Conservation (phyloP, 768 basidiomycete genomes). For the Amylocystis lapponica region DNA sequence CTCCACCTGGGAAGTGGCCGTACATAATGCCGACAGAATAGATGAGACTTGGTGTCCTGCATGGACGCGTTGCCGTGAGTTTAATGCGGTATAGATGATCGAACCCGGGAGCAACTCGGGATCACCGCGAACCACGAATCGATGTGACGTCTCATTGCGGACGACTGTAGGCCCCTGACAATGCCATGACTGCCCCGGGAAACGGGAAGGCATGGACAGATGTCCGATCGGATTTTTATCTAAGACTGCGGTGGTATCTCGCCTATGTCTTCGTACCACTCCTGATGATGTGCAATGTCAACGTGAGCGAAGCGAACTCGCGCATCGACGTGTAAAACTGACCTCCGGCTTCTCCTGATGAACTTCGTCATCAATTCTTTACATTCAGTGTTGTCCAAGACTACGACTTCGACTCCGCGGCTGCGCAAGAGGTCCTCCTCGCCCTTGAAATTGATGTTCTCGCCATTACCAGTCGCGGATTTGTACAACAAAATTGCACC, state of each 20-base stretch:
- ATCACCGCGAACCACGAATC: no score
- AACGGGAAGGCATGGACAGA: no score
- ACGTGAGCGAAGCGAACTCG: neutral
- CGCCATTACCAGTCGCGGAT: conserved; percentile 62
- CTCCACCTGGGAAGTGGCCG: no score
- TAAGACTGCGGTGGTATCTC: conserved; percentile 19
- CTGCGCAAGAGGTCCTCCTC: conserved; percentile 47
- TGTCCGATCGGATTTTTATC: no score
- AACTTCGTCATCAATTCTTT: conserved; percentile 50
- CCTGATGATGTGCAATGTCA: conserved; percentile 22
- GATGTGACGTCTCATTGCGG: no score
- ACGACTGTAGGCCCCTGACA: no score
- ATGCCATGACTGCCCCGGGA: no score
- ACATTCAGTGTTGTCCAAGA: conserved; percentile 41
- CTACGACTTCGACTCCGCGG: conserved; percentile 44
- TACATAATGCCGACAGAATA: no score
- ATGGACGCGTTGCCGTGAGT: no score
- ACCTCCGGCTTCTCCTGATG: conserved; percentile 53
- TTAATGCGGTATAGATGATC: no score
- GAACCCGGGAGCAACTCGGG: no score
- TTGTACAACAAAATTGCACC: conserved; percentile 59
- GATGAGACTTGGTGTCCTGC: no score
- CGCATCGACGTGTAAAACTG: conserved; percentile 5
- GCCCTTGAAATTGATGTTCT: conserved; percentile 49
- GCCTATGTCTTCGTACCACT: conserved; percentile 63